phyloP scores from a whole-genome alignment of 495 filamentous ascomycete species.

The Barbatosphaeria neglecta region DNA sequence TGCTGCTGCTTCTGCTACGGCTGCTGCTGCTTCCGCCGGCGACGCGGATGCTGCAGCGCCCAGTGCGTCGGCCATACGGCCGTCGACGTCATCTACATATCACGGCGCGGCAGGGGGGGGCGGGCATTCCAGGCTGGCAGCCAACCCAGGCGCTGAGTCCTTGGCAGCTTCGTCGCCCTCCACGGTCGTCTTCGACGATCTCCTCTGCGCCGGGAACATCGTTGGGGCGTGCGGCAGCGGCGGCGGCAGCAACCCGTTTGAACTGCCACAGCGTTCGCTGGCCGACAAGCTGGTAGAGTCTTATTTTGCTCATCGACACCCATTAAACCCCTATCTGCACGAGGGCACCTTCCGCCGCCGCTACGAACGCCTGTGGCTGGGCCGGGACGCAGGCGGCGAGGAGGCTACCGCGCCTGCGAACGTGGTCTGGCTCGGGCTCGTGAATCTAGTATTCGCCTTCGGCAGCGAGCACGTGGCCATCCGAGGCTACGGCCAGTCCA shows the following conservation, averaged over 20 bases:
- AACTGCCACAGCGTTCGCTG: conserved; percentile 1
- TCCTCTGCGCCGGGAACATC: background rate
- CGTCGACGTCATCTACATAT: background rate
- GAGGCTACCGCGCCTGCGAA: conserved; percentile 13
- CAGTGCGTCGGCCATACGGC: background rate
- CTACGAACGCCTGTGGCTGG: conserved; percentile 13
- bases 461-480: conserved; percentile 8
- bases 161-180: conserved; percentile 2
- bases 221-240: background rate
- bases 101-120: background rate
- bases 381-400: conserved; percentile 17
- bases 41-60: background rate
- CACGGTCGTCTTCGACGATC: conserved; percentile 5
- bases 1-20: too few species aligned
- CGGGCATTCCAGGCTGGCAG: background rate
- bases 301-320: conserved; percentile 26
- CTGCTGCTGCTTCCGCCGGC: background rate
- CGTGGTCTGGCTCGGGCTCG: conserved; percentile 15
- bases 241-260: background rate
- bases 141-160: background rate
- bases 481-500: background rate
- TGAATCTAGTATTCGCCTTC: conserved; percentile 14
- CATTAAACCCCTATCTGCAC: conserved; percentile 27
- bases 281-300: conserved; percentile 13
- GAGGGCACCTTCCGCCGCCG: conserved; percentile 13